Conservation (phyloP, 441 rosid species). For the Metrosideros polymorpha region DNA sequence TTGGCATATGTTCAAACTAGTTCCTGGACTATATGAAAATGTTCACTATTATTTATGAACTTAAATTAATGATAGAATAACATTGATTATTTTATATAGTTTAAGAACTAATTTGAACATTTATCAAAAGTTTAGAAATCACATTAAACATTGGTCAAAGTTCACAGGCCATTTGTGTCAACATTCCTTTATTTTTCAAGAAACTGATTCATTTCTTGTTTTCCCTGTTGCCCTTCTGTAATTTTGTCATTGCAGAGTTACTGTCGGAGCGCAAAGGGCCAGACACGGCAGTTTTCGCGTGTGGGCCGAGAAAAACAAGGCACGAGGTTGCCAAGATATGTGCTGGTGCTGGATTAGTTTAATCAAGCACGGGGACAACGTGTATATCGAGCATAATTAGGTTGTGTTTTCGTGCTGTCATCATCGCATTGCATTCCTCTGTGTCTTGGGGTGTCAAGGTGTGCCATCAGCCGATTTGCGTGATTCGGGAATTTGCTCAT, state of each 20-base stretch:
- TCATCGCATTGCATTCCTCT: background rate
- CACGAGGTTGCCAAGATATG: constrained; percentile 43
- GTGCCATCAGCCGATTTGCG: background rate
- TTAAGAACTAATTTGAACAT: no score
- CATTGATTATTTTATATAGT: no score
- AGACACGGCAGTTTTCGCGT: constrained; percentile 40
- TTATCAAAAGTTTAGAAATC: no score
- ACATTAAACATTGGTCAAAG: no score
- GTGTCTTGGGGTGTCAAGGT: background rate
- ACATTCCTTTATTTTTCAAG: background rate
- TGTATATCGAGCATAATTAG: background rate
- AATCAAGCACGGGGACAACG: background rate
- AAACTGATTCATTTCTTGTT: background rate
- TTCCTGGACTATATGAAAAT: no score
- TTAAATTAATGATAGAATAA: no score
- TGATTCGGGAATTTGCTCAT: background rate
- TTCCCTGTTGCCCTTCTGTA: background rate
- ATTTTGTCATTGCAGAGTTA: constrained; percentile 20
- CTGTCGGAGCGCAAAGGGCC: constrained; percentile 30
- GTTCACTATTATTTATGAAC: no score
- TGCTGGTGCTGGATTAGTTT: background rate
- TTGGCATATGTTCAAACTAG: no score
- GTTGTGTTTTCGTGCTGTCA: background rate
- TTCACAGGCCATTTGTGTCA: no score
- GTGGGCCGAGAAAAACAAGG: constrained; percentile 49